Base-by-base conservation (phyloP, 2,329 filamentous ascomycete species). In the Stagonosporopsis rhizophila region DNA sequence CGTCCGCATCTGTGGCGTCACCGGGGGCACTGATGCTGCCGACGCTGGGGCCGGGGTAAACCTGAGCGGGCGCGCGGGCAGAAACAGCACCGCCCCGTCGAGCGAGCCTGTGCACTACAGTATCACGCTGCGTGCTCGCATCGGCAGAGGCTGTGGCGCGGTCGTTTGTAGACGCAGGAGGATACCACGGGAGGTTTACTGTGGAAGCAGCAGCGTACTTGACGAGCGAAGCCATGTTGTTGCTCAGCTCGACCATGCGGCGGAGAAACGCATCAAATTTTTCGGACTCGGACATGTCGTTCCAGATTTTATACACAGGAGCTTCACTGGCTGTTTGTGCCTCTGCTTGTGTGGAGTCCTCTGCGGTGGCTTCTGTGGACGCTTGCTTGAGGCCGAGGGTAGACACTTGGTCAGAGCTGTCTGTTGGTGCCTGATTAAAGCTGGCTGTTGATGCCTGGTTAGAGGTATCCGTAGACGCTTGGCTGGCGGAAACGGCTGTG, bases 151-250 rank as follows among this genome's bases (percentile, higher is more conserved):
- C 27, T 20, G 17, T 23, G 20, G 39, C 32, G 34, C n/a, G 46
- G 19, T 23, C 28, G 22, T 55, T 48, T 1, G 45, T 45, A 25
- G 39, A 55, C 9, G 46, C 46, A 19, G 41, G 23, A 32, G 46
- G 41, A 23, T 56, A 56, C 17, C 50, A 47, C 1, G 53, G 47
- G 6, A 56, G 8, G 17, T 30, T 46, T 5, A 50, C 46, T 11
- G 30, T 57, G 3, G 54, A 57, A 20, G 54, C 44, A 15, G 48
- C 20, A 23, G 54, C 54, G 27, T 57, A 57, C 34, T 57, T 57
- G 32, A 52, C 32, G 6, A 57, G 42, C 19, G 54, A 57, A 4
- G 48, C 54, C 47, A 57, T 27, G 32, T 52, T 52, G 17, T 6
- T 39, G 32, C 54, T 52, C 1, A 57, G 48, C 30, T 57, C 54